Base-by-base conservation (phyloP, 192 early-diverging fungal species). In the Gonapodya prolifera region DNA sequence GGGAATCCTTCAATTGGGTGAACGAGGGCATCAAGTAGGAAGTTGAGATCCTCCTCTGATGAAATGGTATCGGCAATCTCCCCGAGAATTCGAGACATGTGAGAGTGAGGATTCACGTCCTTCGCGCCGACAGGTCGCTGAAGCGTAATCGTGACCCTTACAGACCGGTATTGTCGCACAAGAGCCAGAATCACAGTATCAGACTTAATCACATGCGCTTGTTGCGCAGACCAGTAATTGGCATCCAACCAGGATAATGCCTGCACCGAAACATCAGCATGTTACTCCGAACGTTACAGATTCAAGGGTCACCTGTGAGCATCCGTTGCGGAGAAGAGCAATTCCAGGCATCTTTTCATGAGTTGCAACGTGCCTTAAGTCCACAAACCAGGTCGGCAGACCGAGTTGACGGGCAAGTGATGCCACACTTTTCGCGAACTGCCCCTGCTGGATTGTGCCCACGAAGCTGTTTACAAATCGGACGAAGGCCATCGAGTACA, bases 401-500 rank as follows among this genome's bases (percentile, higher is more conserved):
- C 85, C 87, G 33, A 88, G 61, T 30, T 83, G 80, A 32, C 83
- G 85, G 2, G 88, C 88, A 16, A 89, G 79, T 29, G 34, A 70
- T 28, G 80, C 80, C 32, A 84, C 83, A n/a, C 80, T 82, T 17
- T 73, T 69, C 30, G 88, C 88, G 79, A 82, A 87, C 70, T 79
- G 77, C 23, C 87, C 85, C 34, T 80, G 78, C 75, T 89, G 88
- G 31, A 77, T 75, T 1, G 82, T 35, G 75, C 87, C 88, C 8
- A 89, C 83, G 13, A 89, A 35, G 1, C 88, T 86, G 74, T 89
- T 89, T 16, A 89, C 86, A 75, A 89, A 89, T 75, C 87, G 73
- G 16, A 89, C 81, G 75, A 89, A 85, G 17, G 82, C 81, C 80
- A 87, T 86, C 18, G 83, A 77, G 78, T 87, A 84, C 77, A 85